Percentiles rank a stretch among this genome's conserved stretches.
phyloP scores from a whole-genome alignment of 2,329 filamentous ascomycete genomes.

The Leptographium procerum region DNA sequence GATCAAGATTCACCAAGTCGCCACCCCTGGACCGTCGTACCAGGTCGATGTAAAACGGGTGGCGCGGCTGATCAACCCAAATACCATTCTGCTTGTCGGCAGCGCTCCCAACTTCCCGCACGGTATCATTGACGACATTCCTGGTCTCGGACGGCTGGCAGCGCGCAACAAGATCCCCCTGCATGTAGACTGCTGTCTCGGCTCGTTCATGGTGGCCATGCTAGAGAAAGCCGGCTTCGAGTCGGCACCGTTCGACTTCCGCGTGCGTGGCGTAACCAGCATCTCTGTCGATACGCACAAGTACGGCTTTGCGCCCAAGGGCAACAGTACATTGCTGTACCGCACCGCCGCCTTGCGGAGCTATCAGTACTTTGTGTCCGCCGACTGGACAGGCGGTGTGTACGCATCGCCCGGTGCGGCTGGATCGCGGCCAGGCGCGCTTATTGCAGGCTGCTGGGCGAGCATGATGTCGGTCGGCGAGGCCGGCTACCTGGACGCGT shows the following conservation, averaged over 20 bases:
- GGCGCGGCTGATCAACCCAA: conserved; percentile 78
- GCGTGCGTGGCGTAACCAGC: conserved; percentile 83
- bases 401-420: conserved; percentile 90
- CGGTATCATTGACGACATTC: conserved; percentile 93
- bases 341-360: conserved; percentile 65
- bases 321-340: conserved; percentile 89
- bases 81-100: conserved; percentile 87
- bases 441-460: conserved; percentile 95
- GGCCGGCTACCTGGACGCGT: conserved; percentile 75
- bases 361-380: conserved; percentile 93
- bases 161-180: conserved; percentile 69
- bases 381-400: conserved; percentile 91
- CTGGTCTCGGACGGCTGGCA: conserved; percentile 72
- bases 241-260: conserved; percentile 81
- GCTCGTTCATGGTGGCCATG: conserved; percentile 88
- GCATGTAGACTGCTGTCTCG: conserved; percentile 95
- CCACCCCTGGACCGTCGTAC: conserved; percentile 74
- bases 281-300: conserved; percentile 98
- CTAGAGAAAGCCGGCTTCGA: conserved; percentile 91
- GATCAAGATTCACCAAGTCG: conserved; percentile 84
- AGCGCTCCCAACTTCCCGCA: conserved; percentile 97
- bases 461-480: conserved; percentile 83
- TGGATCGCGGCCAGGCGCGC: conserved; percentile 79
- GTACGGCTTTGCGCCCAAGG: conserved; percentile 96
- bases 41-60: conserved; percentile 73